Evolutionary conservation across 2,329 filamentous ascomycete species (phyloP).

Genomic region (Trichoderma asperellum): DNA sequence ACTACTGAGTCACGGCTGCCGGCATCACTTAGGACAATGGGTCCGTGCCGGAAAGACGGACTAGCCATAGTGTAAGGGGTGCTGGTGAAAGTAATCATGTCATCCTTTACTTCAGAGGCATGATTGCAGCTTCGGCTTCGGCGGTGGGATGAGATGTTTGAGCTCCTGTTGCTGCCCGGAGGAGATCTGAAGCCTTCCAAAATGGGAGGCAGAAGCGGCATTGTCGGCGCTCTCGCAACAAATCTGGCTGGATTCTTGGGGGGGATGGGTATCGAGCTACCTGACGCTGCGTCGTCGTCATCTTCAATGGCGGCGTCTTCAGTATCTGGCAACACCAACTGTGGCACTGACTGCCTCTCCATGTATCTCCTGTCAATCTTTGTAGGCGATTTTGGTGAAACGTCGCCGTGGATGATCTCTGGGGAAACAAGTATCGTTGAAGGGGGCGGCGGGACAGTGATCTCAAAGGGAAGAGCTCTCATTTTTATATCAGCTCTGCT

Average conservation of each 20-base stretch:
- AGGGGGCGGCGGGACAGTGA: conserved; percentile 20
- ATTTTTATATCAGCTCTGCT: conserved; percentile 15
- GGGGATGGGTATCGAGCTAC: conserved; percentile 26
- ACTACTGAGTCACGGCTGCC: conserved; percentile 36
- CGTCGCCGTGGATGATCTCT: conserved; percentile 24
- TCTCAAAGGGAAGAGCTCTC: conserved; percentile 26
- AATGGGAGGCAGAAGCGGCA: conserved; percentile 35
- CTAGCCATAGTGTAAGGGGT: conserved; percentile 55
- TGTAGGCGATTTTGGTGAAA: conserved; percentile 22
- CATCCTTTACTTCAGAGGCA: conserved; percentile 43
- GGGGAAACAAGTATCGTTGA: conserved; percentile 19
- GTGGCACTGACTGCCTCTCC: neutral
- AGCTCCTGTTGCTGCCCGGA: conserved; percentile 27
- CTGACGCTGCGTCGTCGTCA: conserved; percentile 19
- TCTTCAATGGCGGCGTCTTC: conserved; percentile 19
- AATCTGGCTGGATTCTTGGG: conserved; percentile 34
- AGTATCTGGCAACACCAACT: neutral
- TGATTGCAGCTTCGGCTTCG: conserved; percentile 33
- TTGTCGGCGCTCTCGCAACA: conserved; percentile 16
- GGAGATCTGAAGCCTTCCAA: conserved; percentile 32
- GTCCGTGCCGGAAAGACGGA: conserved; percentile 58
- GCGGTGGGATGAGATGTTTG: conserved; percentile 19
- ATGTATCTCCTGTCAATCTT: conserved; percentile 9
- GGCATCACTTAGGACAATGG: conserved; percentile 55
- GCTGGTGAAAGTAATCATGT: conserved; percentile 53